A percentile compares a stretch with the other conserved stretches of the same genome.
Conservation (phyloP, 1,284 basidiomycete genomes). For the Thelephora terrestris region DNA sequence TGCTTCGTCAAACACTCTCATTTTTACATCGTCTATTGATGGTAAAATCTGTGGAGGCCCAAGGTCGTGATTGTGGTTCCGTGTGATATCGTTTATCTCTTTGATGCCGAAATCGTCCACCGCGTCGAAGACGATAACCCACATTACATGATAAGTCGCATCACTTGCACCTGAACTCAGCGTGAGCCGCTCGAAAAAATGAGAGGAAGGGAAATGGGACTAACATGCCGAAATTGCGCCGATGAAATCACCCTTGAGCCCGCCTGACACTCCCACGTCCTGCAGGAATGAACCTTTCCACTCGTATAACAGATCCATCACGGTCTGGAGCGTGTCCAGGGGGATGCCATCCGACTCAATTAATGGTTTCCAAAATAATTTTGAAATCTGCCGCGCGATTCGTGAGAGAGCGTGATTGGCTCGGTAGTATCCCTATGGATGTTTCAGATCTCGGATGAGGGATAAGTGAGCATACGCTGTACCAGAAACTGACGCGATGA, state of each 20-base stretch:
- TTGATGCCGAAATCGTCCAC: slow-evolving; percentile 78
- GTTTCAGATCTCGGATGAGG: neutral
- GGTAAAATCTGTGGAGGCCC: neutral
- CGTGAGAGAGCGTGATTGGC: slow-evolving; percentile 74
- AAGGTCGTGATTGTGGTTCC: slow-evolving; percentile 21
- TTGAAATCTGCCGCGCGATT: slow-evolving; percentile 69
- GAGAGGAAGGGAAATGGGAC: slow-evolving; percentile 17
- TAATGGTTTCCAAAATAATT: slow-evolving; percentile 68
- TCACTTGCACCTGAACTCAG: slow-evolving; percentile 60
- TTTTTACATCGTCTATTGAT: slow-evolving; percentile 55
- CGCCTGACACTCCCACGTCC: slow-evolving; percentile 74
- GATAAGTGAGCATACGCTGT: slow-evolving; percentile 10
- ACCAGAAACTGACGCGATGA: slow-evolving; percentile 26
- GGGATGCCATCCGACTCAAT: slow-evolving; percentile 71
- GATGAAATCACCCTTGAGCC: slow-evolving; percentile 79
- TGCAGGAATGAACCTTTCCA: slow-evolving; percentile 75
- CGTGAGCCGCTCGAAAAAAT: neutral
- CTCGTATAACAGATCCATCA: slow-evolving; percentile 51
- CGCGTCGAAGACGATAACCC: slow-evolving; percentile 71
- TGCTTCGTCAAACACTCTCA: slow-evolving; percentile 70
- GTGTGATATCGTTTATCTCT: slow-evolving; percentile 46
- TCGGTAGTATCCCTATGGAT: slow-evolving; percentile 59
- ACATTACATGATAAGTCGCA: slow-evolving; percentile 85
- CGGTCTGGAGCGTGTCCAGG: slow-evolving; percentile 45
- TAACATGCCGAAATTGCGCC: slow-evolving; percentile 65